Evolutionary conservation across 2,329 filamentous ascomycete species (phyloP).

Genomic region (Cladosporium cucumerinum): DNA sequence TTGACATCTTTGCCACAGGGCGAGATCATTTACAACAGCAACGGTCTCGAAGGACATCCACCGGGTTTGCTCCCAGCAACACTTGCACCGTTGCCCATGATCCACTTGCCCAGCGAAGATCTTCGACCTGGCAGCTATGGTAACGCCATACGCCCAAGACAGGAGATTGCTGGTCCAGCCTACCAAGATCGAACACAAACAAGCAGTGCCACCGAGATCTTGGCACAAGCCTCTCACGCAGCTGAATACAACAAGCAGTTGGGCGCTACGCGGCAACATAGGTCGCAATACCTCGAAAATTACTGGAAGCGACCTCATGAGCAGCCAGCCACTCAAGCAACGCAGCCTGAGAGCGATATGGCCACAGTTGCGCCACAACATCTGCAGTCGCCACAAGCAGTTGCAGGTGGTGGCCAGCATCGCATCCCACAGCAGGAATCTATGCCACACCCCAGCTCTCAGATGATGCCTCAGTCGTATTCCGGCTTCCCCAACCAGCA

Average conservation of each 20-base stretch:
- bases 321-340: conserved; percentile 54
- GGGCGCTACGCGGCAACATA: conserved; percentile 73
- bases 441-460: conserved; percentile 51
- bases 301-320: conserved; percentile 84
- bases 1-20: conserved; percentile 65
- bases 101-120: conserved; percentile 75
- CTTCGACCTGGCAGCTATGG: conserved; percentile 79
- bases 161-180: conserved; percentile 81
- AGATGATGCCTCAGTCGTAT: conserved; percentile 63
- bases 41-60: conserved; percentile 38
- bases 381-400: conserved; percentile 45
- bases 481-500: conserved; percentile 69
- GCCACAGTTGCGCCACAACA: conserved; percentile 42
- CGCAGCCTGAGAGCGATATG: conserved; percentile 37
- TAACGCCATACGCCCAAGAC: conserved; percentile 77
- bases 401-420: conserved; percentile 54
- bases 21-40: conserved; percentile 86
- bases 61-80: conserved; percentile 54
- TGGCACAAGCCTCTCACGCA: conserved; percentile 81
- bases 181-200: conserved; percentile 85
- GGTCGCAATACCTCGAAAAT: conserved; percentile 73
- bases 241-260: conserved; percentile 87
- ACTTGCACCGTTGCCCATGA: conserved; percentile 74
- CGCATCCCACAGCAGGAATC: conserved; percentile 49
- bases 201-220: conserved; percentile 71